These are phyloP conservation scores for Calycina herbarum DNA, from an alignment of 2,329 filamentous ascomycete species.

Conservation along the genomic window DNA sequence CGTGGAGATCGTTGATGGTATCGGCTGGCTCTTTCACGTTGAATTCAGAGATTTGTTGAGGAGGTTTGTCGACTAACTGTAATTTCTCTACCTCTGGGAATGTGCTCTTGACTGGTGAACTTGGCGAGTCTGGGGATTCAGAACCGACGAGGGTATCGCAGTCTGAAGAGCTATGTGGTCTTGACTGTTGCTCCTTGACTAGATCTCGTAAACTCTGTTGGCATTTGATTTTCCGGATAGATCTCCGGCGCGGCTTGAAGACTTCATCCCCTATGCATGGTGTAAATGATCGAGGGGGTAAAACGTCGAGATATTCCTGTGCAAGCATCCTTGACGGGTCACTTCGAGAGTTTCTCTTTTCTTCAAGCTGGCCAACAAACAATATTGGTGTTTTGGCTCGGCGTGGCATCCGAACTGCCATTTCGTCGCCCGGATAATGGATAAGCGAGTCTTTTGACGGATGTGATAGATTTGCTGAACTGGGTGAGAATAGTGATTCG, in stretches of 20 bases:
- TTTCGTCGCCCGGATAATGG: not conserved
- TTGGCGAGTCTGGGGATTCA: slow-evolving; percentile 17
- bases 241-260: slow-evolving; percentile 14
- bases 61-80: slow-evolving; percentile 7
- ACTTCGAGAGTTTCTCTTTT: slow-evolving; percentile 12
- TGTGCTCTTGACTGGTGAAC: slow-evolving; percentile 14
- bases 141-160: slow-evolving; percentile 29
- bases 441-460: not conserved
- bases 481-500: not conserved
- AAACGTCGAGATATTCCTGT: slow-evolving; percentile 26
- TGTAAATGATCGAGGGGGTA: slow-evolving; percentile 22
- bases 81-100: slow-evolving; percentile 15
- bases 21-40: slow-evolving; percentile 4
- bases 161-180: slow-evolving; percentile 14
- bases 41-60: not conserved
- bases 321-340: slow-evolving; percentile 29
- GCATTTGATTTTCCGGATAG: slow-evolving; percentile 34
- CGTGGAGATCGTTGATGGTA: slow-evolving; percentile 11
- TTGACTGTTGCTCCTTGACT: slow-evolving; percentile 26
- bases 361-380: slow-evolving; percentile 34
- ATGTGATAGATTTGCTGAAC: not conserved
- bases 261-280: slow-evolving; percentile 11
- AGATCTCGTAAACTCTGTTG: slow-evolving; percentile 33
- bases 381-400: slow-evolving; percentile 34
- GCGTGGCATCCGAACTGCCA: slow-evolving; percentile 16